Conservation (phyloP, 441 rosid genomes). For the Mallotus repandus region DNA sequence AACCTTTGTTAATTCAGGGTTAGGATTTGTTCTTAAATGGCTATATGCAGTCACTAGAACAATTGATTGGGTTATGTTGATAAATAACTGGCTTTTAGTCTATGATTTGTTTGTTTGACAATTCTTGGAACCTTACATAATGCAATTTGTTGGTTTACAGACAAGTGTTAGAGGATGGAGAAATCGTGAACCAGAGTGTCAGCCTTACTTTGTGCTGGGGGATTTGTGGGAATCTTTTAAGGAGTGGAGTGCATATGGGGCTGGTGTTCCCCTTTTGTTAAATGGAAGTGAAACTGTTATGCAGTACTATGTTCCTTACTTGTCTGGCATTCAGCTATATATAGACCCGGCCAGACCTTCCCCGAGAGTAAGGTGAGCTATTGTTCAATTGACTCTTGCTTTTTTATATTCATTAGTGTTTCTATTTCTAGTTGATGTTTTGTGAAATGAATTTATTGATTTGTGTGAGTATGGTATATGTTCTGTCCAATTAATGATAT, state of each 20-base stretch:
- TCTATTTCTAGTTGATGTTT: background rate
- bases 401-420: background rate
- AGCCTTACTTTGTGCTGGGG: slow-evolving; percentile 58
- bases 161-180: slow-evolving; percentile 57
- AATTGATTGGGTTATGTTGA: background rate
- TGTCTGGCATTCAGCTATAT: slow-evolving; percentile 89
- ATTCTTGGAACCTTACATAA: background rate
- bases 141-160: slow-evolving; percentile 34
- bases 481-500: background rate
- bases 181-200: slow-evolving; percentile 33
- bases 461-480: background rate
- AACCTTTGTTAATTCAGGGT: background rate
- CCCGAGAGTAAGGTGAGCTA: slow-evolving; percentile 51
- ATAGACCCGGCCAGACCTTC: slow-evolving; percentile 53
- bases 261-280: slow-evolving; percentile 84
- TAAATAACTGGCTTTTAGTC: background rate
- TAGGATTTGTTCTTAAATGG: background rate
- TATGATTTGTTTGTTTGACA: background rate
- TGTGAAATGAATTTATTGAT: slow-evolving; percentile 2
- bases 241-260: slow-evolving; percentile 95
- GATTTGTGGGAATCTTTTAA: slow-evolving; percentile 86
- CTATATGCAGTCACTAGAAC: background rate
- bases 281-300: slow-evolving; percentile 68
- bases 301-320: slow-evolving; percentile 91
- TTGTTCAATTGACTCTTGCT: slow-evolving; percentile 4